phyloP scores from a whole-genome alignment of 306 rosid genomes.

The Luffa aegyptiaca region DNA sequence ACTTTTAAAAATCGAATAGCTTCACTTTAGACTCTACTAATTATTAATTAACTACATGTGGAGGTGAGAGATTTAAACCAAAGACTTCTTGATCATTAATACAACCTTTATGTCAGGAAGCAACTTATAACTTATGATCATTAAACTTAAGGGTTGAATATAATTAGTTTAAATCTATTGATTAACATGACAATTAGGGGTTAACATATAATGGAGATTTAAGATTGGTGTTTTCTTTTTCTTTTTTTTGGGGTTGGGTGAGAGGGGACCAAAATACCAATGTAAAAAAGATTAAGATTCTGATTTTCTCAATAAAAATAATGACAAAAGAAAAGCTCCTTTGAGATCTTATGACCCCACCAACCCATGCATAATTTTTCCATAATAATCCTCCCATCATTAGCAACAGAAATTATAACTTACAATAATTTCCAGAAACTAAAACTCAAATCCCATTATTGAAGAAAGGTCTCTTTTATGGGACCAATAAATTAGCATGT shows the following conservation, averaged over 20 bases:
- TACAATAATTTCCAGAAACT: not conserved
- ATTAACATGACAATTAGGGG: not conserved
- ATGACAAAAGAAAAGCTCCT: constrained; percentile 33
- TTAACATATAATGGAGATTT: not conserved
- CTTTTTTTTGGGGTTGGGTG: not conserved
- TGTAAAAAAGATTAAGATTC: constrained; percentile 55
- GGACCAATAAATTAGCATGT: not conserved
- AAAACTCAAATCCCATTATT: not conserved
- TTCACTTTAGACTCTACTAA: not conserved
- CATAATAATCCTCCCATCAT: not conserved
- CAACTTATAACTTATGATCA: too few relatives aligned
- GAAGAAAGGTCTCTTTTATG: not conserved
- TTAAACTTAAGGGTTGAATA: not conserved
- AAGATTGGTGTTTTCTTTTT: not conserved
- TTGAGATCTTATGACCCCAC: constrained; percentile 43
- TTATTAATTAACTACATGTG: not conserved
- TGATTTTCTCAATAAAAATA: constrained; percentile 39
- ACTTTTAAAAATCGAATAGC: not conserved
- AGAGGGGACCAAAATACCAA: constrained; percentile 8
- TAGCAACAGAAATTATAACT: constrained; percentile 5
- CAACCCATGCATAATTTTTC: not conserved
- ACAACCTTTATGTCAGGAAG: too few relatives aligned
- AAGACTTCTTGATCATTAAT: too few relatives aligned
- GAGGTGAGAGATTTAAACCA: too few relatives aligned
- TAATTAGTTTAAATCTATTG: not conserved